A percentile compares a stretch with the other conserved stretches of the same genome.
These are phyloP conservation scores for Barnettozyma sucrosica DNA, from an alignment of 805 yeast species.

Conservation along the genomic window DNA sequence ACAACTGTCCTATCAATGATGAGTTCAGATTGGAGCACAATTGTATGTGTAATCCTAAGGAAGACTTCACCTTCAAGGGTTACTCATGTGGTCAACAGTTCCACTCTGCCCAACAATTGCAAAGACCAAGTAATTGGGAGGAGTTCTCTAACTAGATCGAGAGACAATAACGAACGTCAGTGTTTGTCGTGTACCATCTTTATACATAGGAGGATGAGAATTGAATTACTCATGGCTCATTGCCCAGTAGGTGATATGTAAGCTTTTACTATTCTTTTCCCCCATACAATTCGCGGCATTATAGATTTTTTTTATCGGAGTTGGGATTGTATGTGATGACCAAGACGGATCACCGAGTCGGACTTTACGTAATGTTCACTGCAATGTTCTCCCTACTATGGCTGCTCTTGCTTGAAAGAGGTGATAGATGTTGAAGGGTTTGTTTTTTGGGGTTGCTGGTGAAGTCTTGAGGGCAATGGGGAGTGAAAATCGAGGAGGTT, in stretches of 20 bases:
- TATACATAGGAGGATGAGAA: no score
- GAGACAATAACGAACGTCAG: neutral
- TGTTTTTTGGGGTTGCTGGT: no score
- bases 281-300: neutral
- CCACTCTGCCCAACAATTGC: conserved; percentile 46
- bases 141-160: conserved; percentile 30
- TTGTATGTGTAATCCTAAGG: conserved; percentile 70
- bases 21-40: conserved; percentile 51
- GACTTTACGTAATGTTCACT: neutral
- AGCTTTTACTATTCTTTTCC: no score
- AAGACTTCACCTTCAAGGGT: conserved; percentile 76
- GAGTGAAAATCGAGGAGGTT: no score
- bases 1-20: conserved; percentile 70
- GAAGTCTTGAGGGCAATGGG: no score
- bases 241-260: no score
- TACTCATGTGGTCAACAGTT: conserved; percentile 68
- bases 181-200: neutral
- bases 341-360: neutral
- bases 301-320: neutral
- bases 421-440: no score
- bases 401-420: no score
- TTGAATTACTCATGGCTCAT: no score
- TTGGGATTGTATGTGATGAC: neutral
- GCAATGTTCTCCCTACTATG: no score
- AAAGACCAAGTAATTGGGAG: conserved; percentile 70